phyloP scores from a whole-genome alignment of 371 early-diverging fungal genomes.

The Parasitella parasitica region DNA sequence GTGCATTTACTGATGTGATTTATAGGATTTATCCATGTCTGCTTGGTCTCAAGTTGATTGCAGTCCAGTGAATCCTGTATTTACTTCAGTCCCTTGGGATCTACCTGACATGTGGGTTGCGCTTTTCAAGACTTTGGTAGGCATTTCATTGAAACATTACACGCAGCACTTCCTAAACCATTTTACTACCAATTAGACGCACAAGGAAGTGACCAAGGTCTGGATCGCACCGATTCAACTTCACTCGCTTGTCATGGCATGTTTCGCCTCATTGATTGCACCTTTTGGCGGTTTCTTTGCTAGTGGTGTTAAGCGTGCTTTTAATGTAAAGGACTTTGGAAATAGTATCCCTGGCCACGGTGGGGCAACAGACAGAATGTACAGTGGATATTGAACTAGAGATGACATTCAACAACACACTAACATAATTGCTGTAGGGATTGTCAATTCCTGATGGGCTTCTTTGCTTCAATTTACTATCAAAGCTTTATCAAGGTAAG shows the following conservation, averaged over 20 bases:
- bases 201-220: conserved; percentile 26
- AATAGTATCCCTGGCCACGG: conserved; percentile 98
- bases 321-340: conserved; percentile 98
- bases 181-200: conserved; percentile 10
- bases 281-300: conserved; percentile 99
- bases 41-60: conserved; percentile 49
- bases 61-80: conserved; percentile 50
- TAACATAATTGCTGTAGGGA: too few relatives aligned
- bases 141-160: background rate
- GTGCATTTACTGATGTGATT: conserved; percentile 4
- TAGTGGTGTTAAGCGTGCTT: conserved; percentile 96
- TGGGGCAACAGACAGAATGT: conserved; percentile 98
- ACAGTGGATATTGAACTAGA: too few relatives aligned
- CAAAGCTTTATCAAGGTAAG: conserved; percentile 80
- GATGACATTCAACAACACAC: too few relatives aligned
- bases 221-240: conserved; percentile 83
- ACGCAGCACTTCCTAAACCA: background rate
- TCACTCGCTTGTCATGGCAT: conserved; percentile 88
- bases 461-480: conserved; percentile 93
- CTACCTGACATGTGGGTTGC: conserved; percentile 28
- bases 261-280: conserved; percentile 96
- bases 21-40: conserved; percentile 42
- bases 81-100: conserved; percentile 44
- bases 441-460: conserved; percentile 97
- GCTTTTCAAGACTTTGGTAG: conserved; percentile 31